These are phyloP conservation scores for Neophaeococcomyces aloes DNA, from an alignment of 2,329 filamentous ascomycete species.

Conservation along the genomic window DNA sequence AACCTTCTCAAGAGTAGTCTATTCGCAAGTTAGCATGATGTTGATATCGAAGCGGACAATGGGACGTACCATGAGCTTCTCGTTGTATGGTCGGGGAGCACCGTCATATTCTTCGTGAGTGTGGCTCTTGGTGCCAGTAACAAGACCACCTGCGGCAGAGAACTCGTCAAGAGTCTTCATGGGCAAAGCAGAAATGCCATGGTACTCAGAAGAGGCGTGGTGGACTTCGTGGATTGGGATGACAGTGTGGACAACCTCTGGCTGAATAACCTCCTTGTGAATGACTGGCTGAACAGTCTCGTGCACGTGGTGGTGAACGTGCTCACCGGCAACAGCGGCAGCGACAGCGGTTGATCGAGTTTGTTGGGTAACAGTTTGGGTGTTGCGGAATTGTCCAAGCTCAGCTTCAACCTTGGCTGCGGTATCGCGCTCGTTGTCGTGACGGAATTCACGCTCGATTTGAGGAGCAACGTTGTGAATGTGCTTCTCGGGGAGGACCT, in stretches of 20 bases:
- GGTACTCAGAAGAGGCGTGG: conserved; percentile 55
- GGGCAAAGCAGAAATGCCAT: conserved; percentile 53
- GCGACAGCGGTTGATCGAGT: conserved; percentile 39
- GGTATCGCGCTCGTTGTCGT: conserved; percentile 46
- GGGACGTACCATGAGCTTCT: conserved; percentile 10
- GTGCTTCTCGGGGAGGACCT: conserved; percentile 53
- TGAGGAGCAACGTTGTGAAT: conserved; percentile 48
- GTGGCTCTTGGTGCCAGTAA: conserved; percentile 33
- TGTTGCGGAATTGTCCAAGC: conserved; percentile 43
- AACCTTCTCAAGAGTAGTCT: conserved; percentile 13
- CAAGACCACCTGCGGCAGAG: conserved; percentile 41
- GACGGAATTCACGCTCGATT: conserved; percentile 51
- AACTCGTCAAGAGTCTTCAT: conserved; percentile 55
- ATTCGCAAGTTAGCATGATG: background rate
- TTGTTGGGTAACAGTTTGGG: conserved; percentile 37
- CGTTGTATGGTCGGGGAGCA: conserved; percentile 27
- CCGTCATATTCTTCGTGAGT: conserved; percentile 44
- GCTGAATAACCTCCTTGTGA: conserved; percentile 52
- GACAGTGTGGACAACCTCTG: conserved; percentile 54
- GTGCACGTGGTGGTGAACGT: conserved; percentile 56
- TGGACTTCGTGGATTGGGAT: conserved; percentile 62
- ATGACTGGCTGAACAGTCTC: conserved; percentile 61
- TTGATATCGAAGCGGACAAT: no score
- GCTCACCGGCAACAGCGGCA: conserved; percentile 48
- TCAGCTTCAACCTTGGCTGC: conserved; percentile 43